Evolutionary conservation across 805 yeast species (phyloP).

Genomic region (Priceomyces castillae): DNA sequence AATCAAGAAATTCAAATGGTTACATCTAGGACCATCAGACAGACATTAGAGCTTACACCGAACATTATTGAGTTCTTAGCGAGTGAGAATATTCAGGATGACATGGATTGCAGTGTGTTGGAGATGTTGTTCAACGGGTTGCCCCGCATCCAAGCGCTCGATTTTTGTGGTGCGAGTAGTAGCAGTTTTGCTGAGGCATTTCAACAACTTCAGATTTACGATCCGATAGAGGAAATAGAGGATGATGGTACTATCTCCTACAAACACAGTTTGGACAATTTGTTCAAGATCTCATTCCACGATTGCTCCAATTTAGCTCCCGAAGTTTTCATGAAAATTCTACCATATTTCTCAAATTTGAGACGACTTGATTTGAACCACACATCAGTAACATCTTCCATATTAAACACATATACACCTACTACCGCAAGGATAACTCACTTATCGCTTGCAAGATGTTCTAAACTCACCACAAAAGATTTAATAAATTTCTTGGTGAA

Average conservation of each 20-base stretch:
- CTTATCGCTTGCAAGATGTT: slow-evolving; percentile 55
- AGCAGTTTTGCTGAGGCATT: slow-evolving; percentile 59
- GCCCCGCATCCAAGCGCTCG: slow-evolving; percentile 63
- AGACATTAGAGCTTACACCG: slow-evolving; percentile 61
- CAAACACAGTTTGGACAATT: slow-evolving; percentile 10
- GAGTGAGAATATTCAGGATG: slow-evolving; percentile 82
- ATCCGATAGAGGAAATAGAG: slow-evolving; percentile 11
- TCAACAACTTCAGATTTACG: slow-evolving; percentile 35
- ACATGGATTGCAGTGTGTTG: slow-evolving; percentile 61
- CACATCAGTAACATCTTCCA: slow-evolving; percentile 69
- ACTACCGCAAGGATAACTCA: slow-evolving; percentile 64
- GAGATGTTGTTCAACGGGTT: slow-evolving; percentile 52
- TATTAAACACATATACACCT: slow-evolving; percentile 52
- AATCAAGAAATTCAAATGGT: slow-evolving; percentile 90
- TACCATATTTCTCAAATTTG: slow-evolving; percentile 56
- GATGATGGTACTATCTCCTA: slow-evolving; percentile 5
- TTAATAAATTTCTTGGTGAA: slow-evolving; percentile 64
- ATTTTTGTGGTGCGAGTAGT: slow-evolving; percentile 86
- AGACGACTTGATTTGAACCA: slow-evolving; percentile 77
- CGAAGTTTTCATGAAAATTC: slow-evolving; percentile 50
- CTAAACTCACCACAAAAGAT: slow-evolving; percentile 69
- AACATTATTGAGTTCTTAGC: slow-evolving; percentile 77
- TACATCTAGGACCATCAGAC: slow-evolving; percentile 65
- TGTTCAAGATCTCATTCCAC: slow-evolving; percentile 66
- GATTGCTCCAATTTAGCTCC: slow-evolving; percentile 79